Base-by-base conservation (phyloP, 2,329 filamentous ascomycete species). In the Stylonectria norvegica region DNA sequence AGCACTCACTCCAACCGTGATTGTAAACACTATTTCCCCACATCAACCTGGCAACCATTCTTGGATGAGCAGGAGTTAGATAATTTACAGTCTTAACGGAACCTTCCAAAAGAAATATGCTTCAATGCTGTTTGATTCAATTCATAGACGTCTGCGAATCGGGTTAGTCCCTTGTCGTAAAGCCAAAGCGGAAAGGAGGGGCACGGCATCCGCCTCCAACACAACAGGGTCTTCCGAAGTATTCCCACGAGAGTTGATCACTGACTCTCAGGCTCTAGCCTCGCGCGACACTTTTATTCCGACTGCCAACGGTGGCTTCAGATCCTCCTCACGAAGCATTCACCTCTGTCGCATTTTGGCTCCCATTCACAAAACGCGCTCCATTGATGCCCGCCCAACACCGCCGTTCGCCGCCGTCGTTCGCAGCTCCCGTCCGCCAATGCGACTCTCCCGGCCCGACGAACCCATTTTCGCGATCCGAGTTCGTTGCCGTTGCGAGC, bases 381-480 rank as follows among this genome's bases (percentile, higher is more conserved):
- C 22, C 22, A 8, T 12, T 25, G 12, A 12, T 25, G 22, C 22
- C 22, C 12, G 22, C 8, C 7, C 7, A 14, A 16, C 30, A 16
- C 5, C 30, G 7, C n/a, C 36, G 16, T 14, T 25, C 28, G 28
- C 25, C 10, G 18, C 16, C 27, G 20, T 34, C 32, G 18, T 36
- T 40, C 32, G 27, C 36, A 14, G 14, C 32, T 22, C 20, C 28
- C 27, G 15, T 27, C 25, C 52, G 49, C 60, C 55, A 65, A 66
- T 66, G 63, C 63, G 56, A 59, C 55, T 59, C 57, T 55, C 48
- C 54, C 53, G 46, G 53, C 57, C 62, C 58, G 49, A 55, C 61
- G 57, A 53, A 54, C 57, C 55, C 50, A 64, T 59, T 55, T 55
- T 54, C 58, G 53, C 58, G 57, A 65, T 55, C 62, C 63, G 58